Evolutionary conservation across 2,329 filamentous ascomycete species (phyloP).

Genomic region (Trichoderma gracile): DNA sequence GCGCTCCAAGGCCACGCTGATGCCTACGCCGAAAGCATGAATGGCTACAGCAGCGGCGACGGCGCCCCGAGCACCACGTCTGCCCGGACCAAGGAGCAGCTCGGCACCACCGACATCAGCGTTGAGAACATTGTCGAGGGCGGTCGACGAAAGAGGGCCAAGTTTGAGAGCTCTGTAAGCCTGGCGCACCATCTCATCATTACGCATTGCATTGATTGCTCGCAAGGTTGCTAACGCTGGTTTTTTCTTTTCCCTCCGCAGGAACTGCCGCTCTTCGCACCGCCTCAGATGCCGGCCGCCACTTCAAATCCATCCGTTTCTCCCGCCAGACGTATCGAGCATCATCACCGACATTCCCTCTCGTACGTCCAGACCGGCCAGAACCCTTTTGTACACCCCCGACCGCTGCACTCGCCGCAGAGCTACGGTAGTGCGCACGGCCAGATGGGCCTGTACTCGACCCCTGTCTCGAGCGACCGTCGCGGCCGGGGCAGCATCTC

Average conservation of each 20-base stretch:
- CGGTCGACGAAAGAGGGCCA: constrained; percentile 89
- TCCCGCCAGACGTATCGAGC: constrained; percentile 77
- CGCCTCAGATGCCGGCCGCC: constrained; percentile 87
- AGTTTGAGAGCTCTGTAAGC: constrained; percentile 95
- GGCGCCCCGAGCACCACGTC: constrained; percentile 71
- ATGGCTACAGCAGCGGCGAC: constrained; percentile 85
- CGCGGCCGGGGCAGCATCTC: constrained; percentile 66
- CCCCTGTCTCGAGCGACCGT: constrained; percentile 61
- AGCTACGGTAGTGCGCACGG: constrained; percentile 58
- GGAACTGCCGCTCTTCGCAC: constrained; percentile 95
- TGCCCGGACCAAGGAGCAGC: constrained; percentile 77
- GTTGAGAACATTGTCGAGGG: constrained; percentile 98
- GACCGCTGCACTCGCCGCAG: constrained; percentile 80
- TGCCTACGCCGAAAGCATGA: constrained; percentile 62
- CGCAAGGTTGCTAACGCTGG: constrained; percentile 37
- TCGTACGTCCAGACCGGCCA: constrained; percentile 76
- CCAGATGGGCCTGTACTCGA: constrained; percentile 61
- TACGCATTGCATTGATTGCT: background rate
- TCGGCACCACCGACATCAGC: constrained; percentile 95
- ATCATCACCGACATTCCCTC: constrained; percentile 65
- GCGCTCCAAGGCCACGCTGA: constrained; percentile 56
- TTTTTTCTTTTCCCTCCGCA: constrained; percentile 43
- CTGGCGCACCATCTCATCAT: constrained; percentile 6
- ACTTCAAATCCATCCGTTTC: constrained; percentile 98
- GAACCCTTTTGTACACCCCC: constrained; percentile 76